A percentile compares a stretch with the other conserved stretches of the same genome.
phyloP scores from a whole-genome alignment of 441 rosid genomes.

The Brassica hybrid region DNA sequence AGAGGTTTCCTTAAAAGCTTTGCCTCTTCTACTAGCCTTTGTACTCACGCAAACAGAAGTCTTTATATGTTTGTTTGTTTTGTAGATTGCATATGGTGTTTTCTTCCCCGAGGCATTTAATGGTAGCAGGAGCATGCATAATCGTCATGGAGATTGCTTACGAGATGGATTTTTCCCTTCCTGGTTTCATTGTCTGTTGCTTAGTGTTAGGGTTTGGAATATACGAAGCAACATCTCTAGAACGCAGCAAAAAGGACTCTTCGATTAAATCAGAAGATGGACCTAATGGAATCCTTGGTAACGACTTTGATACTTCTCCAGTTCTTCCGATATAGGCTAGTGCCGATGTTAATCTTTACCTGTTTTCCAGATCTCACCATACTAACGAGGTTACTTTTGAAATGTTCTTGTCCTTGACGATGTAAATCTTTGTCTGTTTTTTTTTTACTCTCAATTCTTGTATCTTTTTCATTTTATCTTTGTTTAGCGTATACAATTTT shows the following conservation, averaged over 20 bases:
- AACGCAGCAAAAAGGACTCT: slow-evolving; percentile 63
- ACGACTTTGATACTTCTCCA: slow-evolving; percentile 46
- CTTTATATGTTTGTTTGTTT: slow-evolving; percentile 13
- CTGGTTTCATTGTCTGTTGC: slow-evolving; percentile 79
- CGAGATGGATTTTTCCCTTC: slow-evolving; percentile 85
- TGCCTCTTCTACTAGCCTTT: background rate
- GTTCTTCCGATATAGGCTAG: slow-evolving; percentile 37
- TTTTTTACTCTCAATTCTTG: background rate
- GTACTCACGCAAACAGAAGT: background rate
- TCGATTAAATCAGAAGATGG: slow-evolving; percentile 53
- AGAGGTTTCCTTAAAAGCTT: slow-evolving; percentile 61
- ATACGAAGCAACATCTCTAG: slow-evolving; percentile 82
- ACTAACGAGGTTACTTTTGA: slow-evolving; percentile 19
- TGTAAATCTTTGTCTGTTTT: slow-evolving; percentile 26
- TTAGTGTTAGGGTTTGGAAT: slow-evolving; percentile 85
- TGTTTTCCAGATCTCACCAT: background rate
- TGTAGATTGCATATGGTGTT: slow-evolving; percentile 95
- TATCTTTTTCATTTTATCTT: background rate
- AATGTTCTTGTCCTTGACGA: slow-evolving; percentile 20
- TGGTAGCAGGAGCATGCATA: slow-evolving; percentile 89
- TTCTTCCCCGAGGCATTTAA: slow-evolving; percentile 94
- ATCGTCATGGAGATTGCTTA: slow-evolving; percentile 76
- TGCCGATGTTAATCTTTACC: background rate
- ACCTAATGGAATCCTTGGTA: slow-evolving; percentile 57
- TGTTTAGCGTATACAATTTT: background rate